A percentile compares a stretch with the other conserved stretches of the same genome.
Conservation (phyloP, 2,329 filamentous ascomycete genomes). For the Colletotrichum melonis region DNA sequence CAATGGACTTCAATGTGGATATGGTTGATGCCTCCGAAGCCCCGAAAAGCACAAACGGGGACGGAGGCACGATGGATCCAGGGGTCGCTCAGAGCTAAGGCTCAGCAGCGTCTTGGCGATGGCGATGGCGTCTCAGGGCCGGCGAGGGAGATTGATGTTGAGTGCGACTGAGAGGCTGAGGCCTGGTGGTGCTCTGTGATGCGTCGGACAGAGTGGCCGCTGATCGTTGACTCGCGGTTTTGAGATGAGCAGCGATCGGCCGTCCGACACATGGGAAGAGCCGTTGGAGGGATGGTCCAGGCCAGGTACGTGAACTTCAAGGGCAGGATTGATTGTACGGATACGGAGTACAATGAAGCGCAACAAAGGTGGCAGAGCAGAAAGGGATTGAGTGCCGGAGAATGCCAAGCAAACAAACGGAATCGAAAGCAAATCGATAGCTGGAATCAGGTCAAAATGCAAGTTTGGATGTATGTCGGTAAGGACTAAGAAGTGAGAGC, state of each 20-base stretch:
- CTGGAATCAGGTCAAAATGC: not conserved
- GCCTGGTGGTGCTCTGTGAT: not conserved
- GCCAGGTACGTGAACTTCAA: not conserved
- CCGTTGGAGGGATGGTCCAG: not conserved
- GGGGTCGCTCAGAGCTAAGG: constrained; percentile 31
- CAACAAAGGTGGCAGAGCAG: constrained; percentile 4
- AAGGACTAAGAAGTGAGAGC: not conserved
- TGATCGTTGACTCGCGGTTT: constrained; percentile 3
- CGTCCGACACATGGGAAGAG: not conserved
- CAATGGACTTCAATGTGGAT: constrained; percentile 11
- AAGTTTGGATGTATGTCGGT: not conserved
- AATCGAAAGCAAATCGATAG: not conserved
- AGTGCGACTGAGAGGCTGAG: not conserved
- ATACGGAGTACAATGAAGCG: not conserved
- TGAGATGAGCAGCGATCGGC: not conserved
- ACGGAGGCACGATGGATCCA: constrained; percentile 8
- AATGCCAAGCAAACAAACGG: constrained; percentile 9
- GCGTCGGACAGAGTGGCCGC: not conserved
- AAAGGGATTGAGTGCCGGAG: not conserved
- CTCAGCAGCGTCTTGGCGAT: constrained; percentile 32
- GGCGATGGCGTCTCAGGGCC: constrained; percentile 24
- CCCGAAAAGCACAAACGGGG: not conserved
- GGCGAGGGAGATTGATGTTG: constrained; percentile 3
- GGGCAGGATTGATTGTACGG: not conserved
- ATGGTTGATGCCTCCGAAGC: not conserved